Evolutionary conservation across 2,329 filamentous ascomycete species (phyloP).

Genomic region (Botryotinia narcissicola): DNA sequence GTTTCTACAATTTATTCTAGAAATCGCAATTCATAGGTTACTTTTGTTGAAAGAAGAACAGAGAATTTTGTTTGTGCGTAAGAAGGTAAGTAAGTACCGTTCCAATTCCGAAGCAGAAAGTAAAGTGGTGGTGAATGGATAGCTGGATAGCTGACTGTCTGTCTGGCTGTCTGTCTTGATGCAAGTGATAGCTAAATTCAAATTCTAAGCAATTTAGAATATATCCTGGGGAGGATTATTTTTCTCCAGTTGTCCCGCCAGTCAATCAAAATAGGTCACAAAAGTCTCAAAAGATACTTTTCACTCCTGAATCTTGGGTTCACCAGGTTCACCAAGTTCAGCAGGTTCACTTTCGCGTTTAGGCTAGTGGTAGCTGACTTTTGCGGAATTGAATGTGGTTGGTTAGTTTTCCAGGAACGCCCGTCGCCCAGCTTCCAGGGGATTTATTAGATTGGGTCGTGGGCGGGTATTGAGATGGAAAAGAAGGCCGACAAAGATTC

Average conservation of each 20-base stretch:
- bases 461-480: background rate
- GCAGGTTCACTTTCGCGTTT: conserved; percentile 1
- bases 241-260: background rate
- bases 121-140: background rate
- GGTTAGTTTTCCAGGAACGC: conserved; percentile 5
- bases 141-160: background rate
- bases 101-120: conserved; percentile 1
- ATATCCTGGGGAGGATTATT: background rate
- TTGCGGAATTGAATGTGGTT: background rate
- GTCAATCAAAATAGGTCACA: background rate
- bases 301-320: conserved; percentile 12
- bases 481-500: background rate
- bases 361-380: background rate
- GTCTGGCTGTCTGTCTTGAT: background rate
- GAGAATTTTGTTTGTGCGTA: conserved; percentile 15
- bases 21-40: background rate
- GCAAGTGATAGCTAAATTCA: background rate
- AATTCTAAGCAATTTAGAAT: background rate
- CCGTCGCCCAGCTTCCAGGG: background rate
- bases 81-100: background rate
- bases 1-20: background rate
- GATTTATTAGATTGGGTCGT: background rate
- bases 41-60: background rate
- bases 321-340: background rate
- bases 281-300: background rate